Conservation (phyloP, 2,329 filamentous ascomycete genomes). For the Bipolaris victoriae region DNA sequence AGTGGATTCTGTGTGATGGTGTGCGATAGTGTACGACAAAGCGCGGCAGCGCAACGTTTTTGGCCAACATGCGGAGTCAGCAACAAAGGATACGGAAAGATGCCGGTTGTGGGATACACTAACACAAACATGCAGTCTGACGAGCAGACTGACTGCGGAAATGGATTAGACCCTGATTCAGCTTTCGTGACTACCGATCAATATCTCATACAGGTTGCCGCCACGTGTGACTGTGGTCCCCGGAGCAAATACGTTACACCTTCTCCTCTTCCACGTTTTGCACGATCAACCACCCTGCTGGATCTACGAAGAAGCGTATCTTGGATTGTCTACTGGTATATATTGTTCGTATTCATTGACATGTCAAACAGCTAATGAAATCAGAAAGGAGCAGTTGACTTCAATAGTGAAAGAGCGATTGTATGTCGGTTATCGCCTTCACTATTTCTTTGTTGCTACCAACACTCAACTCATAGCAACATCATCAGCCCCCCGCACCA, state of each 20-base stretch:
- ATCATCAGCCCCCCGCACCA: background rate
- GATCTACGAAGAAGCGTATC: background rate
- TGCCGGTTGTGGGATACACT: constrained; percentile 8
- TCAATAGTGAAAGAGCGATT: background rate
- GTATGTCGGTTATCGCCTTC: background rate
- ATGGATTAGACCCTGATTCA: background rate
- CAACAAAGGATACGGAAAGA: constrained; percentile 1
- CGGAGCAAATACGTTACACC: constrained; percentile 4
- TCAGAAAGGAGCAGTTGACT: background rate
- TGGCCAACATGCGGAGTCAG: background rate
- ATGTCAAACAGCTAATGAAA: background rate
- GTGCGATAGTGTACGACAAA: constrained; percentile 9
- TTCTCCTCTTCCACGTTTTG: constrained; percentile 13
- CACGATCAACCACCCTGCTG: constrained; percentile 2
- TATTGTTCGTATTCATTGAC: background rate
- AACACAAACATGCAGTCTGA: background rate
- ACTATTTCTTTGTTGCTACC: background rate
- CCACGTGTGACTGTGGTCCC: constrained; percentile 9
- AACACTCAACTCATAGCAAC: background rate
- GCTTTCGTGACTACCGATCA: constrained; percentile 2
- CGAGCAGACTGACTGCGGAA: background rate
- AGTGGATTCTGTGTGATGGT: background rate
- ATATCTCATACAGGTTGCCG: background rate
- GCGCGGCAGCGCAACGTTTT: background rate
- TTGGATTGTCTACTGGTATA: background rate